Evolutionary conservation across 2,329 filamentous ascomycete species (phyloP), one percentile per base, ranked within the genome.

Genomic region (Fusarium penzigii): DNA sequence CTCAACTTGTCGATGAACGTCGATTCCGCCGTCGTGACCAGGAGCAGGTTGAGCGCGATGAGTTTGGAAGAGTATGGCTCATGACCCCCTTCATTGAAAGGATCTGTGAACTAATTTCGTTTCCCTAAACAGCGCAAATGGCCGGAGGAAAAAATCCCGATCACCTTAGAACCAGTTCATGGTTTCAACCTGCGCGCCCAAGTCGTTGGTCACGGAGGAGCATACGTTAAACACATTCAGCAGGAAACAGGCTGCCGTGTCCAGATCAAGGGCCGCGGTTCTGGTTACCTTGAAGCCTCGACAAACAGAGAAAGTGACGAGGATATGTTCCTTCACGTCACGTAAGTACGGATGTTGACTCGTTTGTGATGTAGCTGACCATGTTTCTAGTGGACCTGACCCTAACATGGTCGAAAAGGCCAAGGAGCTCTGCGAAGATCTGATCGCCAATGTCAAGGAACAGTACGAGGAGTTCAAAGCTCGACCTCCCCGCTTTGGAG

Each of bases 151-250:
- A 91, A 89, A 65, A 96, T 99, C 45, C 87, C 91, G 2, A 92
- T 99, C 63, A 85, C 86, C 57, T 85, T 99, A 51, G 94, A 97
- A 63, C 90, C 93, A 0, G 85, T 97, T 48, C 90, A 87, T 20
- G 94, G 94, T 17, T 99, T 99, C 76, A 99, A 99, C 68, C 79
- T 99, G 44, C 89, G 94, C 58, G 94, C 94, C 47, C 92, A 97
- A 70, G 93, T 99, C 43, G 94, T 99, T 49, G 94, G 94, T 45
- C 89, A 93, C 63, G 92, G 92, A 32, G 94, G 94, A 54, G 89
- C 90, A 41, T 97, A 97, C 68, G 94, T 99, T 55, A 99, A 99
- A 74, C 93, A 97, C 68, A 97, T 99, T 60, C 94, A 97, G 73
- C 87, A 92, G 68, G 92, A 96, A 73, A 97, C 94, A 13, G 84